Evolutionary conservation across 106 monocot species (phyloP).

Genomic region (Platanthera guangdongensis): DNA sequence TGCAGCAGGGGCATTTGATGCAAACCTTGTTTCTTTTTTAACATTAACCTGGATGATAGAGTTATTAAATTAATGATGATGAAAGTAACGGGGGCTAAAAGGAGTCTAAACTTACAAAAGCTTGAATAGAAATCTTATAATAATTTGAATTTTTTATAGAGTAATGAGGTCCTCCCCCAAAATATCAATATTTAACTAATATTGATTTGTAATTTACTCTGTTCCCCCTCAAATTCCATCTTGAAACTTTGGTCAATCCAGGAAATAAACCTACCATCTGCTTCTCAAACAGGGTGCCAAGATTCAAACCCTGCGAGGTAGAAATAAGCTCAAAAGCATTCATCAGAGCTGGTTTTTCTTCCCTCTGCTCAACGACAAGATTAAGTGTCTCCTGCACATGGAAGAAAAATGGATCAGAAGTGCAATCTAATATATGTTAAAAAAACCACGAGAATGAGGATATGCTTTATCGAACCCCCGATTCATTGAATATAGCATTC

Average conservation of each 20-base stretch:
- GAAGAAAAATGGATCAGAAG: background rate
- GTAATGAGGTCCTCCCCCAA: background rate
- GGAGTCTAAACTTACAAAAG: background rate
- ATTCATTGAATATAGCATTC: constrained; percentile 62
- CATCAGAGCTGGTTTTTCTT: constrained; percentile 61
- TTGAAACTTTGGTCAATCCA: background rate
- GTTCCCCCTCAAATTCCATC: background rate
- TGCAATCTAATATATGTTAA: background rate
- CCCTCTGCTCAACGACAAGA: constrained; percentile 81
- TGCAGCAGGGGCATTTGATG: constrained; percentile 65
- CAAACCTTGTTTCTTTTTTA: constrained; percentile 79
- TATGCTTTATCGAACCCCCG: constrained; percentile 32
- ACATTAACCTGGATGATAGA: constrained; percentile 37
- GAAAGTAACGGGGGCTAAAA: background rate
- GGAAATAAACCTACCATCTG: constrained; percentile 38
- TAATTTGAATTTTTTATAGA: background rate
- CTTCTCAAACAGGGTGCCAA: constrained; percentile 80
- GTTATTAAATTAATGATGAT: constrained; percentile 1
- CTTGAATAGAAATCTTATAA: background rate
- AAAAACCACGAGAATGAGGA: background rate
- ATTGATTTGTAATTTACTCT: background rate
- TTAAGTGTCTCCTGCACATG: constrained; percentile 44
- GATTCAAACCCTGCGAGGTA: constrained; percentile 88
- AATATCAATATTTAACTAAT: background rate
- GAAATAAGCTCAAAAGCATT: constrained; percentile 98